A percentile compares a stretch with the other conserved stretches of the same genome.
These are phyloP conservation scores for Agrocybe pediades DNA, from an alignment of 768 basidiomycete species.

Conservation along the genomic window DNA sequence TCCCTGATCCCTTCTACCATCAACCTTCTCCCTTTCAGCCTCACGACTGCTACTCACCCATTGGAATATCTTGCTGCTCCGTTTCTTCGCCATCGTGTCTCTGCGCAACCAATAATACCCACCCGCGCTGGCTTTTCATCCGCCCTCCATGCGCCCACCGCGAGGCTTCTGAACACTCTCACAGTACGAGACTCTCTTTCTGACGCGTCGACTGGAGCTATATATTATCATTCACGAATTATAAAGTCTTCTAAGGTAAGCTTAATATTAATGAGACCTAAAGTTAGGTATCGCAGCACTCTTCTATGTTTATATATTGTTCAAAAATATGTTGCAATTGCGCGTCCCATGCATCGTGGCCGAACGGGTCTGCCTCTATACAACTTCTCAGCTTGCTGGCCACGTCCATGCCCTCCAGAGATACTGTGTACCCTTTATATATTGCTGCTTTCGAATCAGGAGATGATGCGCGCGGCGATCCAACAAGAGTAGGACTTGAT, in stretches of 20 bases:
- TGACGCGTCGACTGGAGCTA: not conserved
- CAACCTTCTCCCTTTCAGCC: not conserved
- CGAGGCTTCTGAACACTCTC: conserved; percentile 8
- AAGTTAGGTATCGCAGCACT: conserved; percentile 1
- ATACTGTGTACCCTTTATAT: too few species aligned
- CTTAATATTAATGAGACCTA: conserved; percentile 1
- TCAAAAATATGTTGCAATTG: conserved; percentile 12
- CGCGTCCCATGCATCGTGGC: not conserved
- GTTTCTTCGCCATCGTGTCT: conserved; percentile 4
- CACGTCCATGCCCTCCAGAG: too few species aligned
- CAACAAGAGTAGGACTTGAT: not conserved
- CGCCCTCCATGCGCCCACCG: conserved; percentile 7
- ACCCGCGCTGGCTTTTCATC: not conserved
- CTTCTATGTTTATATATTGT: conserved; percentile 17
- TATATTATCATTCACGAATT: not conserved
- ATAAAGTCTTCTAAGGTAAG: conserved; percentile 1
- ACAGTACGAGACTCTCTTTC: not conserved
- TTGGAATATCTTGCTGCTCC: conserved; percentile 22
- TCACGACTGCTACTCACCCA: conserved; percentile 29
- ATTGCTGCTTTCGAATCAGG: not conserved
- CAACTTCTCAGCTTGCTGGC: too few species aligned
- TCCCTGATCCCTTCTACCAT: conserved; percentile 29
- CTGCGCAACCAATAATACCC: not conserved
- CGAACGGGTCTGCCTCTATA: too few species aligned
- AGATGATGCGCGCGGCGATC: not conserved